These are phyloP conservation scores for Nicotiana paniculata DNA, from an alignment of 257 asterid species.

Conservation along the genomic window DNA sequence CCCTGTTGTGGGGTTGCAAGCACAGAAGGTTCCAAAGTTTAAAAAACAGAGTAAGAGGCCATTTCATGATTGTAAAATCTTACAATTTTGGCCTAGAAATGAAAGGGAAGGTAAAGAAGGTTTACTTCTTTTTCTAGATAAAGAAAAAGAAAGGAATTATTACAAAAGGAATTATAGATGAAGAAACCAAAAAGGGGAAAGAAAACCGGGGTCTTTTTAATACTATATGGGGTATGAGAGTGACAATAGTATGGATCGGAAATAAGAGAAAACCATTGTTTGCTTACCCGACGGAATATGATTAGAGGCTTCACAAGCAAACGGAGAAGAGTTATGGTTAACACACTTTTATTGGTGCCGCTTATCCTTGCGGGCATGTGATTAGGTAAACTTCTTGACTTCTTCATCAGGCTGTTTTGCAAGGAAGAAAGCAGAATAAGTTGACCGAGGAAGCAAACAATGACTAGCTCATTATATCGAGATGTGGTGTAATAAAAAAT, in stretches of 20 bases:
- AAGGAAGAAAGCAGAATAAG: background rate
- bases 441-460: no score
- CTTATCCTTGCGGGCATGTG: background rate
- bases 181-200: background rate
- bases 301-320: background rate
- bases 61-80: slow-evolving; percentile 8
- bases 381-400: background rate
- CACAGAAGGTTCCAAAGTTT: background rate
- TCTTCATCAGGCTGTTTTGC: background rate
- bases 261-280: slow-evolving; percentile 1
- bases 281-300: slow-evolving; percentile 3
- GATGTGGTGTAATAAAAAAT: no score
- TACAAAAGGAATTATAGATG: background rate
- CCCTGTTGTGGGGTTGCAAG: slow-evolving; percentile 1
- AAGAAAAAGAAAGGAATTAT: background rate
- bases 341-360: background rate
- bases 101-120: background rate
- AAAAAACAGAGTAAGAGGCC: background rate
- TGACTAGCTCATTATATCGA: no score
- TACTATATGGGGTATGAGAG: background rate
- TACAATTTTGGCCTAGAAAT: no score
- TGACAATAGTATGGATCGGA: background rate
- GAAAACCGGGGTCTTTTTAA: background rate
- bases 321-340: background rate
- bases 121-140: background rate